These are phyloP conservation scores for Drechmeria coniospora DNA, from an alignment of 2,329 filamentous ascomycete genomes.

Conservation along the genomic window DNA sequence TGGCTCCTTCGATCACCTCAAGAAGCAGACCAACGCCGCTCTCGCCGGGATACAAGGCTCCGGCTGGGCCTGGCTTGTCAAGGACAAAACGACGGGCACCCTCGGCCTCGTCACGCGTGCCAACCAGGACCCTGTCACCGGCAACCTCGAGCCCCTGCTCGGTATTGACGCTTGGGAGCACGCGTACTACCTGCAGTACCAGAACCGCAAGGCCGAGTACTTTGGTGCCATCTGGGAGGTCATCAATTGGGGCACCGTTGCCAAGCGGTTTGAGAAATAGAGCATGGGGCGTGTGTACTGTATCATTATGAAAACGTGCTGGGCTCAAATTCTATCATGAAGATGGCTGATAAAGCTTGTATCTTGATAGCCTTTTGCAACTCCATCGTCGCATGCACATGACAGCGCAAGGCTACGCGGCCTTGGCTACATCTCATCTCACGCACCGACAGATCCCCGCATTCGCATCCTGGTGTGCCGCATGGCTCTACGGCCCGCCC, in stretches of 20 bases:
- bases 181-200: constrained; percentile 88
- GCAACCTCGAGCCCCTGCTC: constrained; percentile 66
- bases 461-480: too few species aligned
- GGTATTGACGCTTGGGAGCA: constrained; percentile 95
- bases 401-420: too few species aligned
- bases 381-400: not conserved
- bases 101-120: constrained; percentile 54
- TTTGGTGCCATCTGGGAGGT: constrained; percentile 90
- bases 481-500: too few species aligned
- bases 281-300: too few species aligned
- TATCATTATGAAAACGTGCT: too few species aligned
- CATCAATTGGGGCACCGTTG: constrained; percentile 86
- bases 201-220: constrained; percentile 96
- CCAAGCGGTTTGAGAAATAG: constrained; percentile 52
- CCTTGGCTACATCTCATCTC: too few species aligned
- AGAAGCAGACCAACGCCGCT: constrained; percentile 50
- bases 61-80: constrained; percentile 83
- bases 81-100: constrained; percentile 46
- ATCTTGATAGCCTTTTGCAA: not conserved
- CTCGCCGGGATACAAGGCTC: constrained; percentile 69
- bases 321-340: too few species aligned
- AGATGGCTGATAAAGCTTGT: constrained; percentile 4
- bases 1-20: constrained; percentile 48
- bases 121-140: constrained; percentile 82
- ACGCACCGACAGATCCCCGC: too few species aligned